These are phyloP conservation scores for Pistacia integerrima DNA, from an alignment of 345 rosid species.

Conservation along the genomic window DNA sequence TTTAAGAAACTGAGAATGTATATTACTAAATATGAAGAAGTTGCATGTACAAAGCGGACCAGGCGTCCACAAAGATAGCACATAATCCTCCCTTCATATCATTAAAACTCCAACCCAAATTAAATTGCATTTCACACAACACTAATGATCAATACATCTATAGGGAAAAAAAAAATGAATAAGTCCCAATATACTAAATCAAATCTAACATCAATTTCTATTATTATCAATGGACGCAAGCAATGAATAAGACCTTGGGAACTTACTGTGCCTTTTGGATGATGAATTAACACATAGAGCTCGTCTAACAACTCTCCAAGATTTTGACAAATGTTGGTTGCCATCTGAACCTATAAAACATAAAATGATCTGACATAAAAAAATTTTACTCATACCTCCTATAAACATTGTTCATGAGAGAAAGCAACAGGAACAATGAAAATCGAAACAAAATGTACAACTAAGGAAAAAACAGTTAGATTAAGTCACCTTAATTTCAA, in stretches of 20 bases:
- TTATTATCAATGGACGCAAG: conserved; percentile 15
- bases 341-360: conserved; percentile 85
- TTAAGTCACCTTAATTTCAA: conserved; percentile 84
- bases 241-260: neutral
- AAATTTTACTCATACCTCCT: neutral
- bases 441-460: conserved; percentile 9
- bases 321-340: conserved; percentile 95
- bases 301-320: conserved; percentile 95
- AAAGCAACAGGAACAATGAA: neutral
- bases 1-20: too few species aligned
- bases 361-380: conserved; percentile 7
- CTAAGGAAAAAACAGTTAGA: conserved; percentile 9
- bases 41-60: too few species aligned
- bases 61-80: neutral
- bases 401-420: neutral
- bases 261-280: conserved; percentile 88
- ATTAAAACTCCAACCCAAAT: neutral
- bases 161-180: neutral
- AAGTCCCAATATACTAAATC: neutral
- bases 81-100: neutral
- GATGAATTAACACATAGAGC: conserved; percentile 83
- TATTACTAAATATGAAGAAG: too few species aligned
- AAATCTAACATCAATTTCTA: conserved; percentile 5
- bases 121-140: neutral
- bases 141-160: neutral